Base-by-base conservation (phyloP, 768 basidiomycete species). In the Tylopilus intermedius region DNA sequence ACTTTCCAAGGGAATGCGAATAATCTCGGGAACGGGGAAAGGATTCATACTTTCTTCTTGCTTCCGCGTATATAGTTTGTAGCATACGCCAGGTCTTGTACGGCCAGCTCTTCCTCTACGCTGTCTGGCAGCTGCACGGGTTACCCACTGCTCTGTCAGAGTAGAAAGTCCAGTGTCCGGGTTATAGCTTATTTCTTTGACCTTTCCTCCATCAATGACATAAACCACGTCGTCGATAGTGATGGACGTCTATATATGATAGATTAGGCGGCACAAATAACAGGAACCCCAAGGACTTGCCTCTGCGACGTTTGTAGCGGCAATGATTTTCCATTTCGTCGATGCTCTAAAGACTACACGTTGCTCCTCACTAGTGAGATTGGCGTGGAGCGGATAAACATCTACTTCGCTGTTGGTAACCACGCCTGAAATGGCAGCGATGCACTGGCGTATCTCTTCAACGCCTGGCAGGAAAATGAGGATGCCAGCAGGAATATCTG, bases 381-480 rank as follows among this genome's bases (percentile, higher is more conserved):
- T 94, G 10, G 94, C 91, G 62, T 96, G 94, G 0, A 97, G 78
- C 0, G 94, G 90, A 24, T 93, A 74, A 45, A 88, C 76, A 27
- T 79, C 77, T 4, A 72, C 75, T 24, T 74, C 64, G 8, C 66
- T 66, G 4, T 58, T 52, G 0, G 72, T n/a, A 26, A 58, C 24
- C 13, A 65, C 57, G 37, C 62, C 63, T 14, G 72, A 74, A 40
- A 93, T 70, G 4, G 78, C 73, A 11, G 85, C 79, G 18, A 90
- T 81, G 60, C 88, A 89, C 55, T 86, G 82, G 18, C 82, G 79
- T 57, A 93, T 93, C 63, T 93, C 90, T 68, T 87, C 88, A 2
- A 92, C 86, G 66, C 94, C 94, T n/a, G 91, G 83, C 50, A 94
- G 74, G 70, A 97, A 97, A 41, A 96, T 80, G 22, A 97, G 76